A percentile compares a stretch with the other conserved stretches of the same genome.
These are phyloP conservation scores for Lecanicillium sp. DNA, from an alignment of 2,329 filamentous ascomycete species.

Conservation along the genomic window DNA sequence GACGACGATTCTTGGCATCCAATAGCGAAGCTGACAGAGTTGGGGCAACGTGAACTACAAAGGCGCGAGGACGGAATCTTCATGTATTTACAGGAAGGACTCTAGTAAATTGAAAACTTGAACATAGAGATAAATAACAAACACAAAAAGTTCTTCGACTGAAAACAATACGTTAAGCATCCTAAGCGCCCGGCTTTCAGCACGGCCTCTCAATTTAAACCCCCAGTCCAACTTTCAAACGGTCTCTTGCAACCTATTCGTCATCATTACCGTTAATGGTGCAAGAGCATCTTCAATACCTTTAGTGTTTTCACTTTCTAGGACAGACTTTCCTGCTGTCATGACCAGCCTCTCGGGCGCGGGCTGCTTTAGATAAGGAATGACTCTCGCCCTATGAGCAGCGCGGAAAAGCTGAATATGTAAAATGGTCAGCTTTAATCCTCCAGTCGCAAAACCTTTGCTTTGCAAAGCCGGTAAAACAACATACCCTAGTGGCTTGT, in stretches of 20 bases:
- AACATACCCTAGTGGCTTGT: conserved; percentile 21
- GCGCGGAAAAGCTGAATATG: conserved; percentile 18
- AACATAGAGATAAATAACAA: no score
- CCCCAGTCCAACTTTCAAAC: no score
- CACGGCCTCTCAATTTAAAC: no score
- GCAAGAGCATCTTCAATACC: background rate
- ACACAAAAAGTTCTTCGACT: no score
- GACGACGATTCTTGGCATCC: background rate
- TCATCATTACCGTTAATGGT: background rate
- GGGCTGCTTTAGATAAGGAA: conserved; percentile 19
- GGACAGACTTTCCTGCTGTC: conserved; percentile 25
- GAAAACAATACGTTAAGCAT: no score
- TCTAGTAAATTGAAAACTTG: no score
- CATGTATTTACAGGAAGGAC: background rate
- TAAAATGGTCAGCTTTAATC: background rate
- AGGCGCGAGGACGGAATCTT: background rate
- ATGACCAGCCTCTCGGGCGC: conserved; percentile 25
- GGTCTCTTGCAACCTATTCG: conserved; percentile 3
- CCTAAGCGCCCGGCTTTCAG: no score
- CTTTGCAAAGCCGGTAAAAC: background rate
- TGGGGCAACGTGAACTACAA: background rate
- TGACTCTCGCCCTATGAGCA: conserved; percentile 20
- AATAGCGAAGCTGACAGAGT: background rate
- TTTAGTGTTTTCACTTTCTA: conserved; percentile 1
- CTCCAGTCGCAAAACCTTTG: background rate